These are phyloP conservation scores for Arctostaphylos glauca DNA, from an alignment of 148 eudicot genomes.

Conservation along the genomic window DNA sequence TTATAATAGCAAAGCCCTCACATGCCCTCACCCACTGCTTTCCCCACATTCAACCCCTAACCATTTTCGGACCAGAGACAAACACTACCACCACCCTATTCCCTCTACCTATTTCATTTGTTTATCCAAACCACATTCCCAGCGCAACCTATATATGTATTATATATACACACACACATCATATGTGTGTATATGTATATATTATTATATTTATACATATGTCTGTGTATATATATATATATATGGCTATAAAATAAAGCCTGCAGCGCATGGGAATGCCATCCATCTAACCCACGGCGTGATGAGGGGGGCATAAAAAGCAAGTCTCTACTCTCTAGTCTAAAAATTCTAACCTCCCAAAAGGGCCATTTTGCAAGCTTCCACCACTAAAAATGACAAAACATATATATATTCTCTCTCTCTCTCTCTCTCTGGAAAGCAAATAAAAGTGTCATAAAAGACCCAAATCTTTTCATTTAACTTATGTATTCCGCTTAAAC, in stretches of 20 bases:
- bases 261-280: slow-evolving; percentile 1
- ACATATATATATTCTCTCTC: neutral
- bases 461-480: neutral
- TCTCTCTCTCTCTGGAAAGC: neutral
- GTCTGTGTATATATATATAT: neutral
- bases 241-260: neutral
- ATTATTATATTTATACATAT: too few species aligned
- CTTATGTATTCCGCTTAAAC: neutral
- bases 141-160: too few species aligned
- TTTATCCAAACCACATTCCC: too few species aligned
- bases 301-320: neutral
- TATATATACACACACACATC: too few species aligned
- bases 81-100: neutral
- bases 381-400: slow-evolving; percentile 18
- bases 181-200: too few species aligned
- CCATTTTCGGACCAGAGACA: slow-evolving; percentile 11
- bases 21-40: neutral
- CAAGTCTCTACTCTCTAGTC: neutral
- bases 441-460: neutral
- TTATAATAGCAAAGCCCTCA: neutral
- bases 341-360: neutral
- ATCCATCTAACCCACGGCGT: neutral
- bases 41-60: slow-evolving; percentile 1
- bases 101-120: neutral
- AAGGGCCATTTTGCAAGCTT: slow-evolving; percentile 14